Evolutionary conservation across 208 protist genomes (phyloP).

Genomic region (Porcisia hertigi): DNA sequence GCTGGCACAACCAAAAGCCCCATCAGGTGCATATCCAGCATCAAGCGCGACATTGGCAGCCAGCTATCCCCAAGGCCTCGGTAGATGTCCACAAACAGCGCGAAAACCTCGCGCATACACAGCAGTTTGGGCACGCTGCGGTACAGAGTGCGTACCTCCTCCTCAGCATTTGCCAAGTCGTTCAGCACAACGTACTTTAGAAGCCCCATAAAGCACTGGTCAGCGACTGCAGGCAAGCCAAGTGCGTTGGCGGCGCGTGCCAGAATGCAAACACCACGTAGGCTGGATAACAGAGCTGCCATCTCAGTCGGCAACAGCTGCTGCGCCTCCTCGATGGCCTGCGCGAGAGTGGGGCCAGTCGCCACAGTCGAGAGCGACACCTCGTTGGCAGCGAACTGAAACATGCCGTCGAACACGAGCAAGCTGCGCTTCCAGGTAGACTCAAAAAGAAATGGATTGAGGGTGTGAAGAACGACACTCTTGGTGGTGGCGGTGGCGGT

Average conservation of each 20-base stretch:
- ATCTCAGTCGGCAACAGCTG: conserved; percentile 25
- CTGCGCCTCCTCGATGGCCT: conserved; percentile 32
- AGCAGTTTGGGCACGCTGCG: conserved; percentile 43
- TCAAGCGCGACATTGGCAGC: conserved; percentile 27
- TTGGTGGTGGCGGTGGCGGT: not conserved
- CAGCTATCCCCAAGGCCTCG: conserved; percentile 40
- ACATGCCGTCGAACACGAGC: conserved; percentile 50
- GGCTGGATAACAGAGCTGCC: conserved; percentile 28
- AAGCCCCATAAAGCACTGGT: conserved; percentile 42
- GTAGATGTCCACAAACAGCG: conserved; percentile 38
- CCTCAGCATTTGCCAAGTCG: conserved; percentile 30
- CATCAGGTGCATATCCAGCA: conserved; percentile 47
- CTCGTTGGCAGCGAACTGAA: conserved; percentile 35
- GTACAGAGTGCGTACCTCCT: conserved; percentile 41
- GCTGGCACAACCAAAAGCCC: conserved; percentile 33
- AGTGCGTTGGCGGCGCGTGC: conserved; percentile 24
- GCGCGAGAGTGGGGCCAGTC: conserved; percentile 15
- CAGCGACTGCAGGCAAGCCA: conserved; percentile 25
- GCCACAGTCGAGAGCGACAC: conserved; percentile 27
- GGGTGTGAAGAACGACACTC: conserved; percentile 2
- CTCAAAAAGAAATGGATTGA: conserved; percentile 60
- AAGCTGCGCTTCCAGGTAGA: conserved; percentile 58
- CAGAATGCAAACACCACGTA: conserved; percentile 39
- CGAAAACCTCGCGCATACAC: conserved; percentile 42
- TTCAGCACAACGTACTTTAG: conserved; percentile 29